phyloP scores from a whole-genome alignment of 192 early-diverging fungal species.

The Gigaspora rosea region DNA sequence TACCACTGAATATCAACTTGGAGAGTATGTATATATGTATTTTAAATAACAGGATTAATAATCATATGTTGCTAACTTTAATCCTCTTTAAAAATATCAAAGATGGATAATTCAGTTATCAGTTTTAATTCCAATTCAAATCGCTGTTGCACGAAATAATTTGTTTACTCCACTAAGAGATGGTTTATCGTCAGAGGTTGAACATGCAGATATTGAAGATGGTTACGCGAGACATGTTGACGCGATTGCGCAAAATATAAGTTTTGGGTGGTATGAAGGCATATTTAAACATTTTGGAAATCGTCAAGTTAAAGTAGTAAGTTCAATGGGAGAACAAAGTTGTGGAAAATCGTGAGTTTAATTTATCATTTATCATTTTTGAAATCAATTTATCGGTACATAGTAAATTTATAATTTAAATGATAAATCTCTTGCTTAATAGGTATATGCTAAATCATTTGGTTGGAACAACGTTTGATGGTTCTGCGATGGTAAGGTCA shows the following conservation, averaged over 20 bases:
- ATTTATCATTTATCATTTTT: not conserved
- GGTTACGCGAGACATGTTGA: not conserved
- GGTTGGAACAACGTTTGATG: slow-evolving; percentile 27
- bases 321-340: slow-evolving; percentile 33
- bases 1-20: not conserved
- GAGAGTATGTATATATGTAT: not conserved
- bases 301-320: slow-evolving; percentile 25
- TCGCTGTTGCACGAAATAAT: slow-evolving; percentile 33
- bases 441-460: slow-evolving; percentile 26
- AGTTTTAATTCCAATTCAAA: slow-evolving; percentile 13
- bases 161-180: slow-evolving; percentile 12
- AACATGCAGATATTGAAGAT: not conserved
- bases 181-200: slow-evolving; percentile 18
- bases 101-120: slow-evolving; percentile 23
- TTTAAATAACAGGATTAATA: no score
- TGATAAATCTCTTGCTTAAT: not conserved
- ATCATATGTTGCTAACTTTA: no score
- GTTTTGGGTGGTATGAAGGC: slow-evolving; percentile 29
- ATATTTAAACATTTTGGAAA: slow-evolving; percentile 32
- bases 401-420: not conserved
- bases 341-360: slow-evolving; percentile 28
- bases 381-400: not conserved
- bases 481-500: slow-evolving; percentile 28
- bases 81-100: no score
- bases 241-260: not conserved